phyloP scores from a whole-genome alignment of 2,329 filamentous ascomycete species.

The Neophaeococcomyces mojaviensis region DNA sequence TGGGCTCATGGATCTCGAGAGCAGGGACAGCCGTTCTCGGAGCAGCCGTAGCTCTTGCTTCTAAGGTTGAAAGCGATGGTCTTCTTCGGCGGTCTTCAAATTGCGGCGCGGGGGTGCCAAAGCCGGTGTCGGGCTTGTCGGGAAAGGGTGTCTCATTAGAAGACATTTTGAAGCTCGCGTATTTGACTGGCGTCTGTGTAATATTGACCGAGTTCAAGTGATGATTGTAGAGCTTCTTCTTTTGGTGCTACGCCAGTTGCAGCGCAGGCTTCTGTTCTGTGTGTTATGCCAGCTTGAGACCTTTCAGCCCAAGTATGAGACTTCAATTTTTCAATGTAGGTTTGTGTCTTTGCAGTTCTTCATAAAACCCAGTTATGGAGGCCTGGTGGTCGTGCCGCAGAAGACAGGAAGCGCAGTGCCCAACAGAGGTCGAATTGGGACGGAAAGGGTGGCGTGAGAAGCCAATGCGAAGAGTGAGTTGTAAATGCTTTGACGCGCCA shows the following conservation, averaged over 20 bases:
- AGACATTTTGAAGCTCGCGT: slow-evolving; percentile 28
- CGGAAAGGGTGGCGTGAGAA: slow-evolving; percentile 65
- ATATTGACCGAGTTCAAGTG: slow-evolving; percentile 10
- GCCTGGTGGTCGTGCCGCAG: slow-evolving; percentile 92
- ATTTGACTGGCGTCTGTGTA: background rate
- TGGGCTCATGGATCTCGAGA: slow-evolving; percentile 15
- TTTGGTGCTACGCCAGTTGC: background rate
- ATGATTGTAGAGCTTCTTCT: background rate
- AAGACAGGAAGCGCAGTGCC: slow-evolving; percentile 92
- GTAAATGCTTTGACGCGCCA: slow-evolving; percentile 34
- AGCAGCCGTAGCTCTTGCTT: slow-evolving; percentile 38
- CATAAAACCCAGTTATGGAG: slow-evolving; percentile 70
- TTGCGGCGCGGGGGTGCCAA: slow-evolving; percentile 56
- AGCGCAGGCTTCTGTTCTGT: slow-evolving; percentile 2
- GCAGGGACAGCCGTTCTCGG: slow-evolving; percentile 36
- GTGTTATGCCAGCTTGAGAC: slow-evolving; percentile 4
- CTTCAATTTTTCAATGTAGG: background rate
- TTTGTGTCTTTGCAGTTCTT: background rate
- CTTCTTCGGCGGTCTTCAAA: slow-evolving; percentile 74
- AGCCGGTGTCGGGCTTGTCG: slow-evolving; percentile 53
- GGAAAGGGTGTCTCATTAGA: slow-evolving; percentile 56
- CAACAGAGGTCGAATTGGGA: slow-evolving; percentile 79
- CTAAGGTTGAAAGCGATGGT: slow-evolving; percentile 7
- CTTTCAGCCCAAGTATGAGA: background rate
- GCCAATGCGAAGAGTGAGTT: slow-evolving; percentile 78